A percentile compares a stretch with the other conserved stretches of the same genome.
These are phyloP conservation scores for Komagataella pseudopastoris DNA, from an alignment of 805 yeast species.

Conservation along the genomic window DNA sequence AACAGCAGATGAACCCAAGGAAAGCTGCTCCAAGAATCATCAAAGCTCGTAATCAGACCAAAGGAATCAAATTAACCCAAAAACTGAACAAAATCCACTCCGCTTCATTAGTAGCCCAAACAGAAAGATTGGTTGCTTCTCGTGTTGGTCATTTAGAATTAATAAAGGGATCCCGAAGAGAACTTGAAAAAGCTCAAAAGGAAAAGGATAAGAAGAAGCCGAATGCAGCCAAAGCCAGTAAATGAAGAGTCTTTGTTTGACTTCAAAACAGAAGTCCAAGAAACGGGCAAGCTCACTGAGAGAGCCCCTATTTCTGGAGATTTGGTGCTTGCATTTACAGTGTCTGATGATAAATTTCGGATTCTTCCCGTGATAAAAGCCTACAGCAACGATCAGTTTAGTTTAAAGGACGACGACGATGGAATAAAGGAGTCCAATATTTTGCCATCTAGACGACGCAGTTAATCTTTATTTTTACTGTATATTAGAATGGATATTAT, in stretches of 20 bases:
- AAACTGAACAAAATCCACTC: conserved; percentile 45
- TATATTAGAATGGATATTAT: not conserved
- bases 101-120: conserved; percentile 39
- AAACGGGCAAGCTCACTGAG: not conserved
- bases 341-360: not conserved
- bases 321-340: not conserved
- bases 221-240: not conserved
- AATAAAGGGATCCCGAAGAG: conserved; percentile 81
- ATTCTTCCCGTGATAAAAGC: not conserved
- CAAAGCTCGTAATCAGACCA: conserved; percentile 44
- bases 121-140: conserved; percentile 79
- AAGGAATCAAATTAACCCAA: conserved; percentile 25
- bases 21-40: conserved; percentile 64
- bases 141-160: conserved; percentile 91
- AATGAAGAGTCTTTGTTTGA: not conserved
- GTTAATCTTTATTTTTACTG: not conserved
- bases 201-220: conserved; percentile 15
- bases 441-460: not conserved
- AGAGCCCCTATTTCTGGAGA: not conserved
- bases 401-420: not conserved
- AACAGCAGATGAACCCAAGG: conserved; percentile 49
- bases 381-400: not conserved
- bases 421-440: not conserved
- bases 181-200: conserved; percentile 52
- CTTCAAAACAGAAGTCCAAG: not conserved